Base-by-base conservation (phyloP, 208 protist genomes). In the Leishmania martiniquensis region DNA sequence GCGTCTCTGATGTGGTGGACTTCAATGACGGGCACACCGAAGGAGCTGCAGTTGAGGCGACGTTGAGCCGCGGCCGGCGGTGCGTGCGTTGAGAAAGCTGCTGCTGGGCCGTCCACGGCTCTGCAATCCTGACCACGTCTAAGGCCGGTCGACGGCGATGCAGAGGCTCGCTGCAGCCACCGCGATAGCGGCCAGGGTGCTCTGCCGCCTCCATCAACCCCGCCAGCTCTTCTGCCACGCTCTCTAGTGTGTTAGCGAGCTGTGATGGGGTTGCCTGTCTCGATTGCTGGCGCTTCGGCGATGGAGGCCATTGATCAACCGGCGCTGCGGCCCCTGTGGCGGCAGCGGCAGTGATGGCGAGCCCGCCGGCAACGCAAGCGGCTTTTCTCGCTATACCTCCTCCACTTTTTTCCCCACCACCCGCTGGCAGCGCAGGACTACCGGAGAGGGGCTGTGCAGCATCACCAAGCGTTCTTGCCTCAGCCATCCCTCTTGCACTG, bases 131-230 rank as follows among this genome's bases (percentile, higher is more conserved):
- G 17, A 25, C 29, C 67, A 32, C n/a, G 10, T 9, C 47, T 10
- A 39, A 44, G 32, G 67, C 57, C 22, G 17, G 47, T 42, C 32
- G 68, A 59, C 68, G 70, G 22, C 70, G 70, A 34, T 54, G 70
- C 9, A 74, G 72, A 15, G 55, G 62, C 37, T 25, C 51, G 6
- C n/a, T 20, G 6, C 42, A 45, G 32, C 57, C 17, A 66, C 39
- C 13, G 9, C 20, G 44, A 42, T 2, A 59, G 62, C 52, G 22
- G 6, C 39, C 66, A 1, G 69, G 69, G 10, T 52, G 34, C 20
- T 78, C 74, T 7, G 74, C 51, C 25, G 60, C 80, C 29, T 71
- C 68, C 69, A 79, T 37, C 67, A 83, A 51, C 13, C 39, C 80
- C 15, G 69, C 80, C 29, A 83, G 42, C 71, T 76, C 68, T 4